Evolutionary conservation across 2,329 filamentous ascomycete genomes (phyloP), one percentile per base, ranked within the genome.

Genomic region (Pseudogymnoascus sp.): DNA sequence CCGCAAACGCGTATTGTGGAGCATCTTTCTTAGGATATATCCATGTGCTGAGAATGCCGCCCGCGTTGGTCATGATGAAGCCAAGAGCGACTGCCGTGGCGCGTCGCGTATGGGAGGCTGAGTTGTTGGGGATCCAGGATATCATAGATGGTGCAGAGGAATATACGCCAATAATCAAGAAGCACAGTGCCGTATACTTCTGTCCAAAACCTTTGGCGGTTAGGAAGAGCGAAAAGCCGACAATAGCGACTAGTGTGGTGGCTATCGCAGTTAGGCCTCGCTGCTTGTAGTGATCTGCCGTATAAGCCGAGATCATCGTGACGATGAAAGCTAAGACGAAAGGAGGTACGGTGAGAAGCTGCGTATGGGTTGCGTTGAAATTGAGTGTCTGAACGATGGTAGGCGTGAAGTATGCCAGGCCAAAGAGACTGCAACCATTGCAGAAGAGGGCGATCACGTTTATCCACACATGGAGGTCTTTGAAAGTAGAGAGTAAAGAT

Each of bases 111-210:
- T 60, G 58, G 8, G 58, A 37, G 33, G 58, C 31, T 21, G 58
- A 38, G 58, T 60, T 60, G n/a, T 60, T 60, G 5, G 58, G 58
- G 14, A 60, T 21, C 58, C 58, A 60, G 6, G 58, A 60, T 37
- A 60, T 60, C 33, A 60, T n/a, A 8, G 35, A 38, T 41, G 58
- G 58, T 23, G 58, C 58, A 25, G 33, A 18, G 16, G 58, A 18
- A 41, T 60, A 60, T 37, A 60, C 38, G 33, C 58, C 58, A 23
- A 28, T 23, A 60, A 60, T 60, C 21, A 60, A 7, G 59, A 78
- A 69, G 68, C 76, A 77, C 21, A 78, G 73, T 6, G 75, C 76
- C 62, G 72, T 72, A 60, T 78, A 77, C 61, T 74, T 72, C 37
- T 74, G 67, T 25, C 75, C 71, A 6, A 65, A 16, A 1, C 28